A percentile compares a stretch with the other conserved stretches of the same genome.
phyloP scores from a whole-genome alignment of 2,329 filamentous ascomycete genomes.

The Ophiognomonia clavigignenti-juglandacearum region DNA sequence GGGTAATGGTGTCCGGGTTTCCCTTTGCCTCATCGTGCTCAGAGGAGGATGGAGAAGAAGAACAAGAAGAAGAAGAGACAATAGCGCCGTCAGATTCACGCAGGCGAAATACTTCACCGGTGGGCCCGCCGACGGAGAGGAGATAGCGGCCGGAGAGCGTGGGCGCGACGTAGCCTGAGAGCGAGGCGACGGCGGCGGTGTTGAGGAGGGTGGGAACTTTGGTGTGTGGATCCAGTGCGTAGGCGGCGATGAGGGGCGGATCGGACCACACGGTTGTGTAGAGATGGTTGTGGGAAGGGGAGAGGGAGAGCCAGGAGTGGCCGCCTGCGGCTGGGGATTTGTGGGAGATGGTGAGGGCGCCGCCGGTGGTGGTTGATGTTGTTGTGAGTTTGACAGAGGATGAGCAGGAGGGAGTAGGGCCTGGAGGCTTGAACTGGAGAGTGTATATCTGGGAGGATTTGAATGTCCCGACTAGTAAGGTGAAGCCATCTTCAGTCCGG shows the following conservation, averaged over 20 bases:
- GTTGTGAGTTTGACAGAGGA: not conserved
- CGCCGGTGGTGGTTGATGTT: not conserved
- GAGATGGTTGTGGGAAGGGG: slow-evolving; percentile 12
- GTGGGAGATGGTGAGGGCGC: slow-evolving; percentile 8
- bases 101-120: slow-evolving; percentile 15
- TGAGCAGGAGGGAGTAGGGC: not conserved
- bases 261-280: slow-evolving; percentile 17
- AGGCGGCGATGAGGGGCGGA: slow-evolving; percentile 15
- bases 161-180: slow-evolving; percentile 13
- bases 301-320: slow-evolving; percentile 19
- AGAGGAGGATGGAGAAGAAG: no score
- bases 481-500: slow-evolving; percentile 5
- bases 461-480: slow-evolving; percentile 15
- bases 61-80: no score
- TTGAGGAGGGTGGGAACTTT: slow-evolving; percentile 10
- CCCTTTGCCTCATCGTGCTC: no score
- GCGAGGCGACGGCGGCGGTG: slow-evolving; percentile 7
- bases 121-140: slow-evolving; percentile 14
- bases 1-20: no score
- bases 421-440: slow-evolving; percentile 10
- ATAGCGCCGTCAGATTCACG: no score
- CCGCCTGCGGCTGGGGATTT: slow-evolving; percentile 11
- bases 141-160: slow-evolving; percentile 7
- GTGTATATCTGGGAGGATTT: slow-evolving; percentile 11
- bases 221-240: slow-evolving; percentile 7